Evolutionary conservation across 2,329 filamentous ascomycete genomes (phyloP).

Genomic region (Colletotrichum sp.): DNA sequence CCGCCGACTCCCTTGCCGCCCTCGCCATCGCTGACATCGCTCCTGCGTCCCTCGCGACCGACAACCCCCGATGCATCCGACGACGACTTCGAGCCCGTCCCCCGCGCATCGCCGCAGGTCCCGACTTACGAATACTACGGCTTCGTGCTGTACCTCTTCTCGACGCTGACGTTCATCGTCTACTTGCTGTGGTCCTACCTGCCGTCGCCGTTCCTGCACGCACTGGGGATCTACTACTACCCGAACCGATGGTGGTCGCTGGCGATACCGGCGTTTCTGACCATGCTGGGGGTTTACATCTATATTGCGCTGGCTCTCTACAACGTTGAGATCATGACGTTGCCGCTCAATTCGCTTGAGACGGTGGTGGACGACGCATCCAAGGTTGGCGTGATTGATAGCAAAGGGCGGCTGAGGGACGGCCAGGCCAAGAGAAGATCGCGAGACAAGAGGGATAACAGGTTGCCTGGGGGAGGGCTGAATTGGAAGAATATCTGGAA

Average conservation of each 20-base stretch:
- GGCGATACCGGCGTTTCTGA: slow-evolving; percentile 87
- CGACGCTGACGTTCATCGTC: slow-evolving; percentile 77
- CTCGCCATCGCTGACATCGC: slow-evolving; percentile 88
- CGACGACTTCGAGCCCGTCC: slow-evolving; percentile 79
- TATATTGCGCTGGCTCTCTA: slow-evolving; percentile 92
- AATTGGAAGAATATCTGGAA: slow-evolving; percentile 89
- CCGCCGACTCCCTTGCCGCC: slow-evolving; percentile 95
- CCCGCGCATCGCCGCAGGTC: slow-evolving; percentile 87
- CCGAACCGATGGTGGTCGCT: slow-evolving; percentile 98
- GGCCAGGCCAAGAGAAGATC: slow-evolving; percentile 35
- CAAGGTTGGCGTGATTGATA: slow-evolving; percentile 82
- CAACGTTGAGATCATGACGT: slow-evolving; percentile 87
- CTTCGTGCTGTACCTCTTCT: slow-evolving; percentile 94
- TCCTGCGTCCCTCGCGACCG: slow-evolving; percentile 88
- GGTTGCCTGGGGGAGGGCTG: slow-evolving; percentile 42
- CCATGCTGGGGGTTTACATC: slow-evolving; percentile 88
- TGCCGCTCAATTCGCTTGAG: slow-evolving; percentile 80
- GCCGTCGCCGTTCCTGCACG: slow-evolving; percentile 88
- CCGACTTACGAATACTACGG: slow-evolving; percentile 99
- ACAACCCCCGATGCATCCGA: slow-evolving; percentile 93
- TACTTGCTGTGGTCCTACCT: slow-evolving; percentile 86
- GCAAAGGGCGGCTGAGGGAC: slow-evolving; percentile 59
- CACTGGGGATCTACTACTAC: slow-evolving; percentile 94
- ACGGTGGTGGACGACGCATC: slow-evolving; percentile 91
- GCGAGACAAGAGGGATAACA: slow-evolving; percentile 37